Evolutionary conservation across 1,139 yeast species (phyloP).

Genomic region (Wickerhamomyces sp.): DNA sequence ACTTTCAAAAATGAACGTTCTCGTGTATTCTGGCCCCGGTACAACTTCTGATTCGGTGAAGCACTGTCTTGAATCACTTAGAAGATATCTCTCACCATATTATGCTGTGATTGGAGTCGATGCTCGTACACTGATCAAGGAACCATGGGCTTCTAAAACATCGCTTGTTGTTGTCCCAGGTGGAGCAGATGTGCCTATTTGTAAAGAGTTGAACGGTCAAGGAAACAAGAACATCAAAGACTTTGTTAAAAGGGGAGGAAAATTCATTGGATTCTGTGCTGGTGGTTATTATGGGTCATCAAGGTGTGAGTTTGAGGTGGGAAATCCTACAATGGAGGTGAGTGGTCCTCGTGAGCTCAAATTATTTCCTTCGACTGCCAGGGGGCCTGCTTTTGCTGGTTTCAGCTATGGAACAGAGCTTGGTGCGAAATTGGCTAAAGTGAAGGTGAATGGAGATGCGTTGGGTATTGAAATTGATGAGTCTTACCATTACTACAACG

Average conservation of each 20-base stretch:
- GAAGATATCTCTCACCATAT: conserved; percentile 74
- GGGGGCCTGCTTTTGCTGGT: conserved; percentile 80
- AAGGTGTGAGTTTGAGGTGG: conserved; percentile 79
- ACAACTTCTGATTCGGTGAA: conserved; percentile 82
- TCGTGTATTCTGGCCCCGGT: conserved; percentile 80
- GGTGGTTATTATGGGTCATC: conserved; percentile 87
- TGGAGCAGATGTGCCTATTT: conserved; percentile 87
- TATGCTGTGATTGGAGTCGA: conserved; percentile 80
- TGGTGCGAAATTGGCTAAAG: conserved; percentile 62
- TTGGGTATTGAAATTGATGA: conserved; percentile 21
- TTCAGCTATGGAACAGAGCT: conserved; percentile 70
- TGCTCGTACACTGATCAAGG: conserved; percentile 56
- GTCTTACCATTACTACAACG: conserved; percentile 60
- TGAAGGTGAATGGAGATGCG: conserved; percentile 34
- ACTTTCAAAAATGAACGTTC: conserved; percentile 71
- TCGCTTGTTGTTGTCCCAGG: conserved; percentile 86
- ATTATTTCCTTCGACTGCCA: conserved; percentile 75
- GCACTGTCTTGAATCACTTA: conserved; percentile 72
- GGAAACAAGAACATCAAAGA: conserved; percentile 58
- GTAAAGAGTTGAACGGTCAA: conserved; percentile 62
- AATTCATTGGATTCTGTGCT: conserved; percentile 86
- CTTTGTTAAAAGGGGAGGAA: conserved; percentile 74
- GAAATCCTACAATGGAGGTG: conserved; percentile 66
- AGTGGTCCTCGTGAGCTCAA: conserved; percentile 76
- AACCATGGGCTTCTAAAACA: conserved; percentile 87